These are phyloP conservation scores for Phanerochaete sordida DNA, from an alignment of 768 basidiomycete genomes.

Conservation along the genomic window DNA sequence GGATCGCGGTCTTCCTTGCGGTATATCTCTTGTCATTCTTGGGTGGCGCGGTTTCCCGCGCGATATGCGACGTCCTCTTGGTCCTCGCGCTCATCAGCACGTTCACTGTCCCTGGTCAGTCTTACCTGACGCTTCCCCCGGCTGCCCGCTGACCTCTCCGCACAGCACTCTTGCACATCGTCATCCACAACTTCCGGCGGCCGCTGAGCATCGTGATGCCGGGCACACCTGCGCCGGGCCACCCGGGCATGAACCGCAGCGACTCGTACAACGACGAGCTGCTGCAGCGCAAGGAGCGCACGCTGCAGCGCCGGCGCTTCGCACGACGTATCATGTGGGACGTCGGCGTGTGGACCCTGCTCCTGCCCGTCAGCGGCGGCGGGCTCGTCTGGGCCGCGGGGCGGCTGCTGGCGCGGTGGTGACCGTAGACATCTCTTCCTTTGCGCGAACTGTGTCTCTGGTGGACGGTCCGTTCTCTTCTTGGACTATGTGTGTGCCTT, in stretches of 20 bases:
- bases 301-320: slow-evolving; percentile 71
- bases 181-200: slow-evolving; percentile 78
- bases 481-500: background rate
- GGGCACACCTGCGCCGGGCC: slow-evolving; percentile 27
- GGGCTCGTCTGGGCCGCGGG: slow-evolving; percentile 58
- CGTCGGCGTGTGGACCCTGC: slow-evolving; percentile 72
- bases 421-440: slow-evolving; percentile 3
- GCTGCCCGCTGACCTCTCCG: no score
- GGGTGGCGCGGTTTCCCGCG: slow-evolving; percentile 32
- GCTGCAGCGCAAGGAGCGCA: slow-evolving; percentile 81
- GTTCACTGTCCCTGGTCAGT: slow-evolving; percentile 66
- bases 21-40: slow-evolving; percentile 45
- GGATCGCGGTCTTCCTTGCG: slow-evolving; percentile 37
- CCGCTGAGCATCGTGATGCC: slow-evolving; percentile 83
- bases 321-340: slow-evolving; percentile 80
- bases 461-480: background rate
- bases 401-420: slow-evolving; percentile 52
- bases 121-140: no score
- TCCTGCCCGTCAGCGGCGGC: slow-evolving; percentile 56
- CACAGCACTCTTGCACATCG: slow-evolving; percentile 76
- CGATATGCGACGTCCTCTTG: slow-evolving; percentile 47
- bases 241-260: slow-evolving; percentile 21
- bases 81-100: slow-evolving; percentile 51
- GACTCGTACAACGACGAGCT: slow-evolving; percentile 58
- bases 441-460: background rate